Percentiles rank a stretch among this genome's conserved stretches.
Conservation (phyloP, 2,329 filamentous ascomycete species). For the Sclerotinia nivalis region DNA sequence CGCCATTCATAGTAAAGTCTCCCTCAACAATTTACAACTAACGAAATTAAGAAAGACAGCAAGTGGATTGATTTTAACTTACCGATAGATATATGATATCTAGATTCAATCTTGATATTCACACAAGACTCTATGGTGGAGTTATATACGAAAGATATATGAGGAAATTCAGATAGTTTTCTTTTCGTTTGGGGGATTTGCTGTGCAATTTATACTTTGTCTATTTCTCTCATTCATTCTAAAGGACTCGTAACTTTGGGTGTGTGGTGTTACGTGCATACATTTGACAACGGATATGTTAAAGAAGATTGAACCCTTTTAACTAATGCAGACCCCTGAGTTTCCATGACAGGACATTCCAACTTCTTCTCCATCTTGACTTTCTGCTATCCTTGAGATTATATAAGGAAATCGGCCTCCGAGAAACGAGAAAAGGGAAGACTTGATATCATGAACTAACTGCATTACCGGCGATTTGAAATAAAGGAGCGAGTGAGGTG, state of each 20-base stretch:
- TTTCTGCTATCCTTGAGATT: neutral
- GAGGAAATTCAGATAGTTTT: no score
- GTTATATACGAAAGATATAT: neutral
- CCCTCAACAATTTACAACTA: neutral
- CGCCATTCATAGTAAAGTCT: conserved; percentile 4
- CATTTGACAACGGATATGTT: neutral
- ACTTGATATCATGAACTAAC: neutral
- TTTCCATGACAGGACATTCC: neutral
- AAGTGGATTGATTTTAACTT: neutral
- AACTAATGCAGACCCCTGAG: conserved; percentile 8
- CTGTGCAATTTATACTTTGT: no score
- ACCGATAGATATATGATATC: neutral
- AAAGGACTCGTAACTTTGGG: no score
- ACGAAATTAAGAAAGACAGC: neutral
- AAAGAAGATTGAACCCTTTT: neutral
- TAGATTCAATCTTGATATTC: no score
- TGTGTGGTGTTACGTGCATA: neutral
- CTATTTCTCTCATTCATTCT: no score
- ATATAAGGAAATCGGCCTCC: neutral
- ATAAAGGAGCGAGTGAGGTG: neutral
- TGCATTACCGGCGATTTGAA: neutral
- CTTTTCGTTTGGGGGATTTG: no score
- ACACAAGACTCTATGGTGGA: neutral
- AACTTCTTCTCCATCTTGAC: neutral
- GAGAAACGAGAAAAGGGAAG: neutral